These are phyloP conservation scores for Simmondsia chinensis DNA, from an alignment of 148 eudicot genomes.

Conservation along the genomic window DNA sequence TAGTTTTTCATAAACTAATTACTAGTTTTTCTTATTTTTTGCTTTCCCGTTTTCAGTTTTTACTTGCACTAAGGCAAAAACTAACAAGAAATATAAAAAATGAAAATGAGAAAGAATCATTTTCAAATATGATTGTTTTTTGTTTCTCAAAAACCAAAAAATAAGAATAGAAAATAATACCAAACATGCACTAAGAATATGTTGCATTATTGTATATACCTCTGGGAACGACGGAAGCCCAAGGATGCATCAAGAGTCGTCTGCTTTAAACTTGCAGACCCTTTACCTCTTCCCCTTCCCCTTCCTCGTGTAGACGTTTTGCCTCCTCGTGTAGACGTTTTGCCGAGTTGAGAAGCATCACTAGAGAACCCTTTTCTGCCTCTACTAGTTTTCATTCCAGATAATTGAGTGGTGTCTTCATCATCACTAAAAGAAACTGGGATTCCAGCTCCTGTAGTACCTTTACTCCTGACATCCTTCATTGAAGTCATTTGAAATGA, in stretches of 20 bases:
- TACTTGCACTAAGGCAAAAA: too few species aligned
- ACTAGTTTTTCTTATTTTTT: too few species aligned
- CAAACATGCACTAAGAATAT: background rate
- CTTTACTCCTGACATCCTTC: slow-evolving; percentile 42
- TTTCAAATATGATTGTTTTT: too few species aligned
- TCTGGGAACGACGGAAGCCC: slow-evolving; percentile 67
- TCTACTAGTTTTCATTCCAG: slow-evolving; percentile 38
- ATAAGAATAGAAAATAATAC: background rate
- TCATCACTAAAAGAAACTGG: slow-evolving; percentile 87
- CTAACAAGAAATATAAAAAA: too few species aligned
- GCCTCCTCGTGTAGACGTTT: slow-evolving; percentile 55
- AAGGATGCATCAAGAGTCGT: slow-evolving; percentile 75
- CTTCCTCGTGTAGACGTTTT: slow-evolving; percentile 86
- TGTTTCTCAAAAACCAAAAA: too few species aligned
- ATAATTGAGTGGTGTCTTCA: slow-evolving; percentile 49
- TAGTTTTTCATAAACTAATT: too few species aligned
- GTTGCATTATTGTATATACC: slow-evolving; percentile 24
- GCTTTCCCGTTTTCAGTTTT: too few species aligned
- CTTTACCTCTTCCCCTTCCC: slow-evolving; percentile 75
- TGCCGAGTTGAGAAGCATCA: slow-evolving; percentile 44
- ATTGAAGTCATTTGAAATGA: background rate
- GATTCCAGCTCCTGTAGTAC: slow-evolving; percentile 35
- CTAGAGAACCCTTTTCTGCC: slow-evolving; percentile 41
- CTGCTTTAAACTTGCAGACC: slow-evolving; percentile 61
- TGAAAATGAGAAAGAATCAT: too few species aligned